phyloP scores from a whole-genome alignment of 2,329 filamentous ascomycete genomes.

The Zymoseptoria brevis region DNA sequence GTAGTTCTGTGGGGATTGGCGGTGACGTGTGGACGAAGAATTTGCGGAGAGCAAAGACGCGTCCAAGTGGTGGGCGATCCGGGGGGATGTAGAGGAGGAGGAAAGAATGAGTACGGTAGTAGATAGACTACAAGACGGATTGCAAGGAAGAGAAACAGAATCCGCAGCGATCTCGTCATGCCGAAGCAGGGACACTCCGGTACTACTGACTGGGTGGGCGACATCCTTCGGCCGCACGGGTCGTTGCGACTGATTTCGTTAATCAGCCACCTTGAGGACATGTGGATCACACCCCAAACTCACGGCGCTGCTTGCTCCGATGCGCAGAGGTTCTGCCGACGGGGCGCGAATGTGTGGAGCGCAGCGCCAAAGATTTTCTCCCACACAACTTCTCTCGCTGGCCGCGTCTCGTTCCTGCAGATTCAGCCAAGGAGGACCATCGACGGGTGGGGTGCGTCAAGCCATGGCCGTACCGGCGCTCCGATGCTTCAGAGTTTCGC shows the following conservation, averaged over 20 bases:
- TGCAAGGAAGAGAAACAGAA: no score
- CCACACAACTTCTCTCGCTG: neutral
- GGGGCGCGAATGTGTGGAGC: neutral
- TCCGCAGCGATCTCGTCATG: no score
- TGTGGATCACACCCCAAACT: neutral
- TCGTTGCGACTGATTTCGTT: neutral
- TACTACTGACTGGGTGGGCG: no score
- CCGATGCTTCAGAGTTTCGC: neutral
- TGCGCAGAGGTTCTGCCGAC: neutral
- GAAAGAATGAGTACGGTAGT: no score
- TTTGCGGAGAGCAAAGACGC: neutral
- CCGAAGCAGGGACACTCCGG: no score
- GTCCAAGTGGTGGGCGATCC: neutral
- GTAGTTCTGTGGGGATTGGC: no score
- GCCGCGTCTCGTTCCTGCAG: neutral
- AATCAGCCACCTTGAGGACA: neutral
- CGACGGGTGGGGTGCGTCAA: neutral
- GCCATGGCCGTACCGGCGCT: neutral
- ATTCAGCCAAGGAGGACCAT: neutral
- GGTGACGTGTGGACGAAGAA: neutral
- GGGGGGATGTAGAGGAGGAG: no score
- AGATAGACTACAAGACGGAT: no score
- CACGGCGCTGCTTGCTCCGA: neutral
- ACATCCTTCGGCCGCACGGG: no score
- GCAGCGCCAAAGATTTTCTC: neutral